A percentile compares a stretch with the other conserved stretches of the same genome.
Conservation (phyloP, 306 rosid genomes). For the Ormosia emarginata region DNA sequence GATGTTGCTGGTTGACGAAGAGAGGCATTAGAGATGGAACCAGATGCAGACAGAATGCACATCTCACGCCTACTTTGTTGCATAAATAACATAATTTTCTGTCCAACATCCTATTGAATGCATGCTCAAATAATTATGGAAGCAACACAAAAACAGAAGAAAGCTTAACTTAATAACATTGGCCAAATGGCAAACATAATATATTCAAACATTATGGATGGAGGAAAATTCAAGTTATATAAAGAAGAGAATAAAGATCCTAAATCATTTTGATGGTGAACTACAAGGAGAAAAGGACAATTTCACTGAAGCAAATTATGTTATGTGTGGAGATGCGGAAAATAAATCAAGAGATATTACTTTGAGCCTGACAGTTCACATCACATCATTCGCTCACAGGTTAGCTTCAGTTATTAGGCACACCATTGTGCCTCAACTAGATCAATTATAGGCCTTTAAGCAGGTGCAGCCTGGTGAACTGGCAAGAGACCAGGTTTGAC, state of each 20-base stretch:
- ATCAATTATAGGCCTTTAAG: neutral
- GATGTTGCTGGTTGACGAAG: slow-evolving; percentile 91
- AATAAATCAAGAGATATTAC: neutral
- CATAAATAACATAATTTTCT: slow-evolving; percentile 88
- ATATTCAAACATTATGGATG: slow-evolving; percentile 12
- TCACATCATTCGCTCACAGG: neutral
- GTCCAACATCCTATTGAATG: slow-evolving; percentile 81
- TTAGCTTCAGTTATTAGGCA: neutral
- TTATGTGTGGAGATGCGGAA: neutral
- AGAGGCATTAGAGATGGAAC: slow-evolving; percentile 84
- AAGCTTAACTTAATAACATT: slow-evolving; percentile 7
- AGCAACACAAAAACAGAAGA: slow-evolving; percentile 22
- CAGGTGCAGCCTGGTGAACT: slow-evolving; percentile 1
- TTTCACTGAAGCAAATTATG: neutral
- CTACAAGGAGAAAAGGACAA: slow-evolving; percentile 15
- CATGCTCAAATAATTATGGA: slow-evolving; percentile 35
- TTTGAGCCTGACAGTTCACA: neutral
- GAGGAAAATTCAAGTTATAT: neutral
- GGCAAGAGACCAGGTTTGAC: neutral
- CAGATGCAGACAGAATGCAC: slow-evolving; percentile 91
- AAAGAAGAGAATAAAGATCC: neutral
- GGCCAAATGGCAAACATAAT: slow-evolving; percentile 5
- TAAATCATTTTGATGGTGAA: neutral
- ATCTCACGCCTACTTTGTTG: slow-evolving; percentile 95
- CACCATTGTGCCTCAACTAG: neutral